phyloP scores from a whole-genome alignment of 2,329 filamentous ascomycete species.

The Paecilomyces sp. region DNA sequence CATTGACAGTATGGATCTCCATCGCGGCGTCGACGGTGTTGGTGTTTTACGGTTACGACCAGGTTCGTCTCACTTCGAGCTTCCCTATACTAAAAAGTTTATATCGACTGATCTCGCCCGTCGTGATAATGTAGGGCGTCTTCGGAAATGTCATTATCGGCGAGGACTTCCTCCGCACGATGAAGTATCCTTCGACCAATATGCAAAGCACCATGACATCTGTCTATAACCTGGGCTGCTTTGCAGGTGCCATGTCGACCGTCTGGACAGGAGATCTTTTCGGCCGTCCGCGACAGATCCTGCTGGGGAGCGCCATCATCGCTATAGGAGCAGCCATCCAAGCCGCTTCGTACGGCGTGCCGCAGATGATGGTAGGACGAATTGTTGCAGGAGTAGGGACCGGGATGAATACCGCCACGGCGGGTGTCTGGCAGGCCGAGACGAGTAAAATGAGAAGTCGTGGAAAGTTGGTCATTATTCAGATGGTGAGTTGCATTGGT shows the following conservation, averaged over 20 bases:
- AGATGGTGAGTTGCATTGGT: conserved; percentile 15
- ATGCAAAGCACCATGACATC: conserved; percentile 1
- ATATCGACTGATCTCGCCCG: neutral
- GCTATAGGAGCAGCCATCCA: conserved; percentile 40
- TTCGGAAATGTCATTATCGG: conserved; percentile 10
- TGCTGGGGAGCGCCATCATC: conserved; percentile 35
- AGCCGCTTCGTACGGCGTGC: conserved; percentile 31
- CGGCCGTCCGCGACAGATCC: conserved; percentile 15
- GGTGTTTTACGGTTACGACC: conserved; percentile 44
- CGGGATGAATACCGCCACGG: conserved; percentile 44
- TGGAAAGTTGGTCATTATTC: conserved; percentile 26
- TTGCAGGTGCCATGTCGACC: conserved; percentile 37
- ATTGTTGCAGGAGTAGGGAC: conserved; percentile 41
- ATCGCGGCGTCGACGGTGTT: conserved; percentile 45
- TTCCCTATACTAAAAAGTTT: neutral
- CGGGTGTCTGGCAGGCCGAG: conserved; percentile 39
- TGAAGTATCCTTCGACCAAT: neutral
- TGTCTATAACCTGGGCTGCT: conserved; percentile 35
- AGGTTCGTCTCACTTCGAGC: conserved; percentile 16
- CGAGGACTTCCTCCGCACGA: conserved; percentile 1
- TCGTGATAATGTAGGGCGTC: conserved; percentile 4
- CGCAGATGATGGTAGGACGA: conserved; percentile 39
- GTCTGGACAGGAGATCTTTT: conserved; percentile 29
- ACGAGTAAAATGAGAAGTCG: conserved; percentile 34
- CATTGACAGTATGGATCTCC: conserved; percentile 47